phyloP scores from a whole-genome alignment of 2,329 filamentous ascomycete species.

The Tolypocladium ophioglossoides region DNA sequence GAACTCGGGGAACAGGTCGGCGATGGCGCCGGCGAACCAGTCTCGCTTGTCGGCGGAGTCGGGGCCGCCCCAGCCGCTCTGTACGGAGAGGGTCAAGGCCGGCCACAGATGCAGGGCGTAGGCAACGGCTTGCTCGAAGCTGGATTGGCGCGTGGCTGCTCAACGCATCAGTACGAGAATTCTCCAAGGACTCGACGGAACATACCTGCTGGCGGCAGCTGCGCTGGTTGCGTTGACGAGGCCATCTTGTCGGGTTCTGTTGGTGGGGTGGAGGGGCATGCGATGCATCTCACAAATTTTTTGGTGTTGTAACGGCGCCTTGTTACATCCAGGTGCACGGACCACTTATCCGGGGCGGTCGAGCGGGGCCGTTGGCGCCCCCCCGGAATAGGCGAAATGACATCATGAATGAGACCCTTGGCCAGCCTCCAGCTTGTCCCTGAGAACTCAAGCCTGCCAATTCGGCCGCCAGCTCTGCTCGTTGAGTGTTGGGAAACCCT shows the following conservation, averaged over 20 bases:
- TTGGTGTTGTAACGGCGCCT: neutral
- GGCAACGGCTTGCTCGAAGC: conserved; percentile 81
- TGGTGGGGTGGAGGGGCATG: neutral
- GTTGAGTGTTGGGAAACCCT: neutral
- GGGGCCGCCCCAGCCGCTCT: conserved; percentile 80
- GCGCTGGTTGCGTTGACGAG: conserved; percentile 14
- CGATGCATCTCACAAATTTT: neutral
- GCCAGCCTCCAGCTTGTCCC: neutral
- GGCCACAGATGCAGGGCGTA: conserved; percentile 82
- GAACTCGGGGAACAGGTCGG: conserved; percentile 69
- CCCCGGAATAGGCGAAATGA: neutral
- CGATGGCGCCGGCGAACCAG: conserved; percentile 86
- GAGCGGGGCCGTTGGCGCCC: neutral
- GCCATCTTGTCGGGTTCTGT: conserved; percentile 13
- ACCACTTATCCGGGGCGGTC: neutral
- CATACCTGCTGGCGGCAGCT: conserved; percentile 21
- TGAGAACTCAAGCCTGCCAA: neutral
- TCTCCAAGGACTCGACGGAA: neutral
- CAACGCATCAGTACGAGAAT: neutral
- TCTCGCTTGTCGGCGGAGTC: conserved; percentile 81
- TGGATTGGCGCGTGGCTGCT: conserved; percentile 44
- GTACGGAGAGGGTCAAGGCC: conserved; percentile 75
- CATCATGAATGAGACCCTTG: neutral
- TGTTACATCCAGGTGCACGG: neutral
- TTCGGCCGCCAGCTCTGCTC: neutral